A percentile compares a stretch with the other conserved stretches of the same genome.
phyloP scores from a whole-genome alignment of 331 rosid species.

The Arachis monticola region DNA sequence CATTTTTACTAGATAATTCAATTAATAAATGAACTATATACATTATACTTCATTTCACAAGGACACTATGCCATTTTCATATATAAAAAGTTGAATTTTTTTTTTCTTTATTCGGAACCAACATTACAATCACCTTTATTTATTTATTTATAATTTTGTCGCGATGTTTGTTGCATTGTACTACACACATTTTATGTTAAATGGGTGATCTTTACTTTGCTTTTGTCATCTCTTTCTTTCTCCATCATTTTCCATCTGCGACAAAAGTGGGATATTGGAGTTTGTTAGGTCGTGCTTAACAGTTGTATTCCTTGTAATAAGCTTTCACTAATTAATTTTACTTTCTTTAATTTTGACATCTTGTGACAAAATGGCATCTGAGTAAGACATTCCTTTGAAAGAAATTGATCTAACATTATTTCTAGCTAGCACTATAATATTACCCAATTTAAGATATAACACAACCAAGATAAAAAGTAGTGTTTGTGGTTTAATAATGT shows the following conservation, averaged over 20 bases:
- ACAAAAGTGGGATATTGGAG: conserved; percentile 43
- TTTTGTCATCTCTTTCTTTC: conserved; percentile 28
- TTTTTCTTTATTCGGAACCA: background rate
- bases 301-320: conserved; percentile 40
- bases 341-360: conserved; percentile 6
- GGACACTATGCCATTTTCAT: too few relatives aligned
- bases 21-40: too few relatives aligned
- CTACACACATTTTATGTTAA: conserved; percentile 33
- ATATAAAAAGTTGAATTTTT: too few relatives aligned
- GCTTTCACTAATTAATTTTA: too few relatives aligned
- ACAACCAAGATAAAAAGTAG: conserved; percentile 13
- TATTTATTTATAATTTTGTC: background rate
- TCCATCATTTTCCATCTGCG: conserved; percentile 38
- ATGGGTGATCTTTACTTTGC: conserved; percentile 33
- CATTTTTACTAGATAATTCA: too few relatives aligned
- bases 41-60: too few relatives aligned
- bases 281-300: conserved; percentile 47
- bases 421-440: conserved; percentile 8
- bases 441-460: background rate
- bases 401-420: conserved; percentile 34
- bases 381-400: conserved; percentile 33
- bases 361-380: conserved; percentile 44
- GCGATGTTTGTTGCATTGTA: conserved; percentile 27
- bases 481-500: too few relatives aligned
- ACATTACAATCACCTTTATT: background rate